Percentiles rank a stretch among this genome's conserved stretches.
Conservation (phyloP, 257 asterid genomes). For the Avicennia marina region DNA sequence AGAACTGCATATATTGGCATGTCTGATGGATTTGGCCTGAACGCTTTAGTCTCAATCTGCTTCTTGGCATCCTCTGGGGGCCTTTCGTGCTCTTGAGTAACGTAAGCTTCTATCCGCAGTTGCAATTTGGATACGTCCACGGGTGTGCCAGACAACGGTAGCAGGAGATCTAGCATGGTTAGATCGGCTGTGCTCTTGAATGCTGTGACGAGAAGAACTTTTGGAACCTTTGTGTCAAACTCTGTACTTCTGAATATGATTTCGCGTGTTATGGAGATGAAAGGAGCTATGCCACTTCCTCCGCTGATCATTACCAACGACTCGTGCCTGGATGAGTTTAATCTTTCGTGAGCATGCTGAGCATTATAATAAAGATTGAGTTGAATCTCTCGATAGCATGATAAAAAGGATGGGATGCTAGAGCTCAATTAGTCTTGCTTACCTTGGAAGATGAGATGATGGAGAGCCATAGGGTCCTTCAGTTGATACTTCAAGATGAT, state of each 20-base stretch:
- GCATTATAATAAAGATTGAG: neutral
- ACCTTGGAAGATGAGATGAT: conserved; percentile 54
- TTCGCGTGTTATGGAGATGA: conserved; percentile 52
- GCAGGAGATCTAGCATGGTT: conserved; percentile 42
- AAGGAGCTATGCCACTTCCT: conserved; percentile 73
- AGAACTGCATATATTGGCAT: conserved; percentile 35
- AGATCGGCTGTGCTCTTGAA: conserved; percentile 48
- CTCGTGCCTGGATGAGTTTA: conserved; percentile 31
- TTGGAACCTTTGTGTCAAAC: conserved; percentile 26
- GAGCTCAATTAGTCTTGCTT: too few species aligned
- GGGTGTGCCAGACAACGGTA: conserved; percentile 26
- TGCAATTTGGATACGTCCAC: conserved; percentile 26
- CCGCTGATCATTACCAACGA: conserved; percentile 60
- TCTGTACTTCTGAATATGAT: conserved; percentile 26
- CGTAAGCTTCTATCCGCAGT: conserved; percentile 39
- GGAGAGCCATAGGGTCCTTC: conserved; percentile 82
- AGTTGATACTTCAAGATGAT: conserved; percentile 42
- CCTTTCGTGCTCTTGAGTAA: conserved; percentile 39
- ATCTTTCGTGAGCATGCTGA: neutral
- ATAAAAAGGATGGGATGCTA: too few species aligned
- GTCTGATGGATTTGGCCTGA: conserved; percentile 31
- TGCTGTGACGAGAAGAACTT: conserved; percentile 31
- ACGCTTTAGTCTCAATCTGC: conserved; percentile 22
- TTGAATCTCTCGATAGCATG: too few species aligned
- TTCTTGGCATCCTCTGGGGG: conserved; percentile 19